Conservation (phyloP, 2,329 filamentous ascomycete genomes). For the Pseudopithomyces chartarum region DNA sequence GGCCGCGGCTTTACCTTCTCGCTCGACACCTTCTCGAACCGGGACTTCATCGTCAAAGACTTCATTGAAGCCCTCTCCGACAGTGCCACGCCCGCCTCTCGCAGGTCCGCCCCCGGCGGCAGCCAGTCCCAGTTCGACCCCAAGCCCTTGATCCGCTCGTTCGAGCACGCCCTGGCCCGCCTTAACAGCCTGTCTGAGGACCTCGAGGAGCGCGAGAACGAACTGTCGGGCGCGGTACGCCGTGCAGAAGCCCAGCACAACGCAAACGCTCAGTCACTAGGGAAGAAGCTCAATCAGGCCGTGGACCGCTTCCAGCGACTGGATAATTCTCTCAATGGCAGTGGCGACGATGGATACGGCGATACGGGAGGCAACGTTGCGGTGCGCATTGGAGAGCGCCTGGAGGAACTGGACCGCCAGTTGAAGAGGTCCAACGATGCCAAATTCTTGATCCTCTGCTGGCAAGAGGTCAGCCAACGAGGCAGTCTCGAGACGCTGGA, state of each 20-base stretch:
- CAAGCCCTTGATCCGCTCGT: slow-evolving; percentile 93
- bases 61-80: slow-evolving; percentile 95
- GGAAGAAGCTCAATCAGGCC: slow-evolving; percentile 86
- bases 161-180: slow-evolving; percentile 76
- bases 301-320: slow-evolving; percentile 91
- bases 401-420: slow-evolving; percentile 95
- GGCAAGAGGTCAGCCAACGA: slow-evolving; percentile 90
- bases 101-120: slow-evolving; percentile 69
- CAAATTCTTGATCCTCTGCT: slow-evolving; percentile 94
- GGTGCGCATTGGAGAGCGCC: slow-evolving; percentile 89
- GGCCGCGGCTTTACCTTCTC: slow-evolving; percentile 79
- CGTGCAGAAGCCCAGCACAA: slow-evolving; percentile 92
- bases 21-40: slow-evolving; percentile 71
- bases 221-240: slow-evolving; percentile 85
- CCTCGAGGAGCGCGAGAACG: slow-evolving; percentile 86
- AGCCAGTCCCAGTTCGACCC: slow-evolving; percentile 73
- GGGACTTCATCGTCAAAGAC: slow-evolving; percentile 96
- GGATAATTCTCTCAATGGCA: slow-evolving; percentile 78
- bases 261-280: slow-evolving; percentile 84
- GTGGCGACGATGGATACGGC: slow-evolving; percentile 57
- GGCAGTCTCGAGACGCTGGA: slow-evolving; percentile 87
- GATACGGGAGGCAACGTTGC: slow-evolving; percentile 81
- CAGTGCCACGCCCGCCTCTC: slow-evolving; percentile 75
- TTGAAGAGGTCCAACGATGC: slow-evolving; percentile 88
- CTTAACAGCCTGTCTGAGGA: slow-evolving; percentile 77